Base-by-base conservation (phyloP, 2,329 filamentous ascomycete species). In the Phialocephala subalpina region DNA sequence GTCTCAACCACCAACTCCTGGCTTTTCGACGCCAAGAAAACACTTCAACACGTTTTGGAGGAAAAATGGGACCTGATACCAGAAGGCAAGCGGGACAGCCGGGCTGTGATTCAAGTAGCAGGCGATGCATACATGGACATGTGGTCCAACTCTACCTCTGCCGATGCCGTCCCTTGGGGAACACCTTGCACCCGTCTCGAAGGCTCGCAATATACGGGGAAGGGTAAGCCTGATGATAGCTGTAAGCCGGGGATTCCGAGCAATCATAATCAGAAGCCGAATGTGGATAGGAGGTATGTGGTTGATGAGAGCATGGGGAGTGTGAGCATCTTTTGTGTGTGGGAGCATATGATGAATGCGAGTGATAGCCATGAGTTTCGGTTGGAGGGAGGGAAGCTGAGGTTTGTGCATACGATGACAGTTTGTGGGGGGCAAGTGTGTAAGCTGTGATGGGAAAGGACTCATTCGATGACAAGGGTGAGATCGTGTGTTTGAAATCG, bases 331-430 rank as follows among this genome's bases (percentile, higher is more conserved):
- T 64, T 68, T 33, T 65, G 60, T 60, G 52, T 64, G 56, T 68
- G 63, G 63, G 63, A 65, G 53, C 63, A 68, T 59, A 68, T 58
- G 65, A 67, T 65, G 67, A 65, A 57, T 33, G 67, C 65, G 33
- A 60, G 65, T 1, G 67, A 69, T 58, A 65, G 62, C 38, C 67
- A 69, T 58, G 64, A 67, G 25, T 67, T 69, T 59, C 47, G 67
- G 5, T 35, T 69, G 6, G 67, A 67, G 27, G 60, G 53, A 12
- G 65, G 67, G 20, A 67, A 65, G 65, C 53, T 69, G 45, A 57
- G 65, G 47, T 69, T 61, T 62, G 65, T 69, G 5, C 65, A 69
- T 53, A 69, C 67, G 7, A 67, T 69, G 65, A 68, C 67, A 14
- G 67, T 65, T 2, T 68, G 66, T 62, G 66, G 66, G 18, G 66